Conservation (phyloP, 768 basidiomycete genomes). For the Pholiota conissans region DNA sequence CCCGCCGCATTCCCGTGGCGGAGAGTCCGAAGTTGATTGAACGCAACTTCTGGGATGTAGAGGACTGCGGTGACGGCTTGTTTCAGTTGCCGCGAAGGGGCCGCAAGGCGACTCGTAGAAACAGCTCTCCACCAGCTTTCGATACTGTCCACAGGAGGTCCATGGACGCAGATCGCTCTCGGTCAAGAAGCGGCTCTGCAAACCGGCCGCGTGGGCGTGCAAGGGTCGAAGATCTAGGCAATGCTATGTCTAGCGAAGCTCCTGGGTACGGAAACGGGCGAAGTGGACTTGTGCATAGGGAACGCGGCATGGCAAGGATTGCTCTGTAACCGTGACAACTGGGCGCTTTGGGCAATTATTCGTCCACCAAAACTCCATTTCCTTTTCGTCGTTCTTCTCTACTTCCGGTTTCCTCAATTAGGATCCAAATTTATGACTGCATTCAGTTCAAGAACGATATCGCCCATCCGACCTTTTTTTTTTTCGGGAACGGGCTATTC, state of each 20-base stretch:
- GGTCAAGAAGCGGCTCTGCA: conserved; percentile 25
- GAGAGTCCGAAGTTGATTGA: conserved; percentile 11
- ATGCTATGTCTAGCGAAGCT: conserved; percentile 39
- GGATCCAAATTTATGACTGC: not conserved
- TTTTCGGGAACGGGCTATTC: conserved; percentile 6
- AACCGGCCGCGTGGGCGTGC: conserved; percentile 52
- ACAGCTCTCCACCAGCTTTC: conserved; percentile 54
- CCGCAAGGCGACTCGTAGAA: conserved; percentile 51
- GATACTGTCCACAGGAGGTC: conserved; percentile 12
- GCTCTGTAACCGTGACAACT: conserved; percentile 20
- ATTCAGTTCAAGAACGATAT: not conserved
- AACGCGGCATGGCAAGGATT: conserved; percentile 27
- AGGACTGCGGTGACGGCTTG: conserved; percentile 8
- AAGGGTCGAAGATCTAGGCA: conserved; percentile 54
- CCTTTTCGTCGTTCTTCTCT: not conserved
- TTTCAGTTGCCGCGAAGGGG: conserved; percentile 39
- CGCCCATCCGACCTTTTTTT: not conserved
- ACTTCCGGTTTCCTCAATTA: not conserved
- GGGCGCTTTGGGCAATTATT: not conserved
- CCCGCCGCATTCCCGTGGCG: conserved; percentile 22
- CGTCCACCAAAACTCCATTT: conserved; percentile 5
- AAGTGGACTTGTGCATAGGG: conserved; percentile 57
- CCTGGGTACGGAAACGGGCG: conserved; percentile 67
- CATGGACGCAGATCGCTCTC: conserved; percentile 22
- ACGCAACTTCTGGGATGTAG: conserved; percentile 45